Evolutionary conservation across 768 basidiomycete genomes (phyloP), one percentile per base, ranked within the genome.

Genomic region (Punctularia strigosozonata): DNA sequence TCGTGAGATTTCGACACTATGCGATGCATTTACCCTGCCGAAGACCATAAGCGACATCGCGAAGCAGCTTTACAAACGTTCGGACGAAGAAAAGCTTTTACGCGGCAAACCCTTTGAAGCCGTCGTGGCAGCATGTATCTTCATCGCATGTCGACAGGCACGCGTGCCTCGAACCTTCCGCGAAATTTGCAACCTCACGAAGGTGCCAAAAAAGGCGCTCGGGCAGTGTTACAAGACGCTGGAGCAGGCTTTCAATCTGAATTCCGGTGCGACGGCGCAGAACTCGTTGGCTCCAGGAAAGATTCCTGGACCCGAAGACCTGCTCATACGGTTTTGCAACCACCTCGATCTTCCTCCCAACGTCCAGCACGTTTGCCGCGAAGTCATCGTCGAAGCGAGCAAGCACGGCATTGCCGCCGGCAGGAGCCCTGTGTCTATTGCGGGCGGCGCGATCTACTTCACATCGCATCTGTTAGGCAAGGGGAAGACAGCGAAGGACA

Each of bases 81-180:
- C 88, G 15, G 90, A 95, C 59, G 94, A 97, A 59, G 91, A 94
- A 58, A 89, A 90, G 55, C 70, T 92, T 18, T 68, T 94, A 3
- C 81, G 85, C 34, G 89, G 89, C 24, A 97, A 97, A 58, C 83
- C 84, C 2, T 71, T 88, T 46, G 84, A 91, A 42, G 91, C 91
- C 4, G 80, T 95, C 54, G 89, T 95, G 45, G 94, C 94, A 21
- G 92, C 94, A 1, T 97, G 94, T 61, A 92, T 98, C 54, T 95
- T 98, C 59, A 92, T 97, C 50, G 94, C 92, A 0, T 95, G 91
- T 57, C 73, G 94, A 25, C 87, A 92, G 59, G 91, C 86, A 6
- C 84, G 91, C 49, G 90, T 94, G n/a, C 87, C 88, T 0, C 72
- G 94, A 43, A 94, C 91, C 39, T 97, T 98, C 65, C 78, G 85